These are phyloP conservation scores for Suillus fuscotomentosus DNA, from an alignment of 768 basidiomycete species.

Conservation along the genomic window DNA sequence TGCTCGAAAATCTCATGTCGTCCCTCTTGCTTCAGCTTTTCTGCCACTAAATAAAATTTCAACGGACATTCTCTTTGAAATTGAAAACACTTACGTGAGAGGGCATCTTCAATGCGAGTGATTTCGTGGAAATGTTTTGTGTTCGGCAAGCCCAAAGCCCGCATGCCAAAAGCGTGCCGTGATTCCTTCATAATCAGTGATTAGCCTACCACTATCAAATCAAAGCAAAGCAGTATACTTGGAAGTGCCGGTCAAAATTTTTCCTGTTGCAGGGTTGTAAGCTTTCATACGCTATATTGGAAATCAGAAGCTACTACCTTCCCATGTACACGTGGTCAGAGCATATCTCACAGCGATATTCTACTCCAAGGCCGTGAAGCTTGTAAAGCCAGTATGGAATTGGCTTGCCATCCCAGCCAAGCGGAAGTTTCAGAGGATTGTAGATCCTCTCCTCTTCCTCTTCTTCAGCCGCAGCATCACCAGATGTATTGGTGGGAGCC, in stretches of 20 bases:
- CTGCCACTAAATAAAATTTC: slow-evolving; percentile 65
- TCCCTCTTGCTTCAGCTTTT: slow-evolving; percentile 97
- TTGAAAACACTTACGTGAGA: slow-evolving; percentile 66
- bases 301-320: slow-evolving; percentile 43
- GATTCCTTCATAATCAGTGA: slow-evolving; percentile 61
- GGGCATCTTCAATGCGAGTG: slow-evolving; percentile 93
- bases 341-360: slow-evolving; percentile 97
- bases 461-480: slow-evolving; percentile 70
- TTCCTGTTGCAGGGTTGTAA: slow-evolving; percentile 52
- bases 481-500: slow-evolving; percentile 43
- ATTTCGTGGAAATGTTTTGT: slow-evolving; percentile 99
- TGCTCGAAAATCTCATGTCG: slow-evolving; percentile 88
- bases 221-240: slow-evolving; percentile 42
- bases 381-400: slow-evolving; percentile 99
- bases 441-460: slow-evolving; percentile 97
- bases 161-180: slow-evolving; percentile 97
- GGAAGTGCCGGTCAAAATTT: slow-evolving; percentile 96
- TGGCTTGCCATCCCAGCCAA: slow-evolving; percentile 98
- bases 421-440: slow-evolving; percentile 94
- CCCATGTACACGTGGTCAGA: slow-evolving; percentile 98
- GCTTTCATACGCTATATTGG: neutral
- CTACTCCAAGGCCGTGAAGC: slow-evolving; percentile 95
- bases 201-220: slow-evolving; percentile 14
- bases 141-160: slow-evolving; percentile 93
- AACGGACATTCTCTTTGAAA: neutral